These are phyloP conservation scores for Claviceps capensis DNA, from an alignment of 2,329 filamentous ascomycete genomes.

Conservation along the genomic window DNA sequence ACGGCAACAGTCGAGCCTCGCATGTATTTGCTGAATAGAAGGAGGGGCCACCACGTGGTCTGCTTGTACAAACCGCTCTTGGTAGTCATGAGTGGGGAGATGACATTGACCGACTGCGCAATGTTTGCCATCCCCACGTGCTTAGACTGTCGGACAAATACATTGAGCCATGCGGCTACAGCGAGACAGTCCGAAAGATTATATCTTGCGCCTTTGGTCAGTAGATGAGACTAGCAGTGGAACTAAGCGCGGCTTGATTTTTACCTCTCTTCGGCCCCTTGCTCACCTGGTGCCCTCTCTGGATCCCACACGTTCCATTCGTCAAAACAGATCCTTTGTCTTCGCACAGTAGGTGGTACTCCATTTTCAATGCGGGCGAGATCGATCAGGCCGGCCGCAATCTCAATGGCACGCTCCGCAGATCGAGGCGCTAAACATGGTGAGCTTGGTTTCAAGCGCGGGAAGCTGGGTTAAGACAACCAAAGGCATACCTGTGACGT, in stretches of 20 bases:
- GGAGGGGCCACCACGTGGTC: not conserved
- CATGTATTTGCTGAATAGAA: not conserved
- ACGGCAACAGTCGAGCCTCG: not conserved
- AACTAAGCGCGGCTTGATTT: not conserved
- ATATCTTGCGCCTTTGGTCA: not conserved
- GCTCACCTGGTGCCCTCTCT: not conserved
- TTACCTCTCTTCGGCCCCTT: not conserved
- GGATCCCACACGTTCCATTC: not conserved
- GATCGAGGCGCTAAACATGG: not conserved
- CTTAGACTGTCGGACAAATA: not conserved
- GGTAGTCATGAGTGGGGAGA: not conserved
- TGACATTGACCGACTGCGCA: not conserved
- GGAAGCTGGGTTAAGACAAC: not conserved
- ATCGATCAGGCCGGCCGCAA: not conserved
- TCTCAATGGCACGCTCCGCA: not conserved
- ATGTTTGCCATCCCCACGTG: not conserved
- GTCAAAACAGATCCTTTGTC: constrained; percentile 1
- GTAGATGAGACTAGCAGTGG: not conserved
- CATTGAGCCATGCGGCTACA: not conserved
- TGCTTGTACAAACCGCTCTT: not conserved
- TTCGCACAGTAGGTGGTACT: not conserved
- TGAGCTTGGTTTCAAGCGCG: not conserved
- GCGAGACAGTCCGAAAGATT: not conserved
- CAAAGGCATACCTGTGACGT: not conserved
- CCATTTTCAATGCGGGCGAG: not conserved